Conservation (phyloP, 164 flowering plant genomes). For the Liriodendron chinense region DNA sequence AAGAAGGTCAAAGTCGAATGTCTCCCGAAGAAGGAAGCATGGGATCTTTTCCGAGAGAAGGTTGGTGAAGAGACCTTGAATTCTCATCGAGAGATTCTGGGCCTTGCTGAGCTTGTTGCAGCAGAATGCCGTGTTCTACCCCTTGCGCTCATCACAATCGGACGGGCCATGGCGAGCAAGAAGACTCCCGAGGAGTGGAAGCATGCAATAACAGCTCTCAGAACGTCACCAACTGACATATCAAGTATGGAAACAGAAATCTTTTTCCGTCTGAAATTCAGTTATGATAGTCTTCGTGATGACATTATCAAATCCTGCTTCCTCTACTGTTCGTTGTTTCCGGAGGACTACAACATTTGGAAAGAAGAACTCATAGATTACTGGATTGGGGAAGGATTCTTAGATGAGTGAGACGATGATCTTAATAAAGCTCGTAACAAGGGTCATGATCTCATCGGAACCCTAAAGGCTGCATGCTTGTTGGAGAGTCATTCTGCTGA, state of each 20-base stretch:
- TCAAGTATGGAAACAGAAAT: neutral
- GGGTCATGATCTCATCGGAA: slow-evolving; percentile 9
- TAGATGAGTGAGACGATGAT: slow-evolving; percentile 6
- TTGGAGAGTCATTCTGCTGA: slow-evolving; percentile 4
- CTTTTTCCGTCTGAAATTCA: slow-evolving; percentile 7
- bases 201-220: slow-evolving; percentile 6
- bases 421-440: slow-evolving; percentile 6
- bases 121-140: slow-evolving; percentile 9
- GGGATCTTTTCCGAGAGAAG: slow-evolving; percentile 8
- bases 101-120: neutral
- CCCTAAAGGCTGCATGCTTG: slow-evolving; percentile 14
- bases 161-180: slow-evolving; percentile 15
- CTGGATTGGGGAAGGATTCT: slow-evolving; percentile 16
- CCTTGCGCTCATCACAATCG: slow-evolving; percentile 7
- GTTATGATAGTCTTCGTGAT: slow-evolving; percentile 9
- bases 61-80: slow-evolving; percentile 2
- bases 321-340: slow-evolving; percentile 12
- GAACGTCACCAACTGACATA: neutral
- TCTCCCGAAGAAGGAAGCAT: neutral
- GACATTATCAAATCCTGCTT: slow-evolving; percentile 2
- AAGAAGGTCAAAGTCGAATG: slow-evolving; percentile 5
- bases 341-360: slow-evolving; percentile 9
- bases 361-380: slow-evolving; percentile 5
- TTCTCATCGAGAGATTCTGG: neutral
- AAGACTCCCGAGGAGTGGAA: slow-evolving; percentile 4